phyloP scores from a whole-genome alignment of 495 filamentous ascomycete species.

The Parathielavia appendiculata region DNA sequence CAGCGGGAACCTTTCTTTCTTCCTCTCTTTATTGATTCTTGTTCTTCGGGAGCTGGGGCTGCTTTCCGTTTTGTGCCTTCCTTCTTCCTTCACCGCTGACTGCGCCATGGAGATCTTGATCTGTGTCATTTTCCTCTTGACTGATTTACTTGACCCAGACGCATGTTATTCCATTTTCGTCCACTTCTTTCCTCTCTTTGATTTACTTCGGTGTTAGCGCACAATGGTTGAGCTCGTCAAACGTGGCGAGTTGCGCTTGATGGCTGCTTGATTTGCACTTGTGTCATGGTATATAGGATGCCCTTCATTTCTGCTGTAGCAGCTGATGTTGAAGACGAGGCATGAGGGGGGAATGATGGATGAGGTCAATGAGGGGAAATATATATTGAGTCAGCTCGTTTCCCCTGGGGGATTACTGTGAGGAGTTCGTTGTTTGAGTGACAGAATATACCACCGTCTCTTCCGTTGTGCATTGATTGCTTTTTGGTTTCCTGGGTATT shows the following conservation, averaged over 20 bases:
- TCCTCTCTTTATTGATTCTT: constrained; percentile 7
- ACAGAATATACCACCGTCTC: constrained; percentile 14
- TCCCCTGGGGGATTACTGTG: not conserved
- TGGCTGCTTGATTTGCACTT: not conserved
- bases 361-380: not conserved
- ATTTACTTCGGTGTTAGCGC: not conserved
- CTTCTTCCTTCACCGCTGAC: not conserved
- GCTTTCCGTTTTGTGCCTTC: not conserved
- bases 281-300: constrained; percentile 12
- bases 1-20: not conserved
- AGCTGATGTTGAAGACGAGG: not conserved
- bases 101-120: not conserved
- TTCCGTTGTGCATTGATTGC: constrained; percentile 4
- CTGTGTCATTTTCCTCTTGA: not conserved
- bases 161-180: not conserved
- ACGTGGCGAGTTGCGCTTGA: not conserved
- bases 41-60: not conserved
- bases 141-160: not conserved
- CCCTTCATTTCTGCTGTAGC: not conserved
- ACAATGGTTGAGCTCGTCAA: not conserved
- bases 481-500: not conserved
- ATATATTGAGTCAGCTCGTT: not conserved
- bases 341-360: not conserved
- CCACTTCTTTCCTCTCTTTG: not conserved
- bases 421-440: constrained; percentile 6